Conservation (phyloP, 2,329 filamentous ascomycete species). For the Mycosphaerelloides madeirae region DNA sequence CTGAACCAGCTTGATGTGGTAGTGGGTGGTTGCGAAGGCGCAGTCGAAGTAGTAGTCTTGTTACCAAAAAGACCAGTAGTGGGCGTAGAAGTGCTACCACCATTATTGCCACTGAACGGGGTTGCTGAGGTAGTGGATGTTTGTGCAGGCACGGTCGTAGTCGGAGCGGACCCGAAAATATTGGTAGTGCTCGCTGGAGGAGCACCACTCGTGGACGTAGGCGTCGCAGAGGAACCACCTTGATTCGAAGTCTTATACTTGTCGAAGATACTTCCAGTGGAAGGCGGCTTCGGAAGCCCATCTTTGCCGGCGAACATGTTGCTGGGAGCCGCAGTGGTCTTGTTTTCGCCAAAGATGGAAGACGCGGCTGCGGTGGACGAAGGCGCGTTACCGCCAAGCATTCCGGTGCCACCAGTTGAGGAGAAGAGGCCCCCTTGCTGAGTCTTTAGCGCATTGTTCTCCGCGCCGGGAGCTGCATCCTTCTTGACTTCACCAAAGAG, state of each 20-base stretch:
- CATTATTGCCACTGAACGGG: not conserved
- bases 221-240: not conserved
- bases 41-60: not conserved
- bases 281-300: not conserved
- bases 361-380: conserved; percentile 1
- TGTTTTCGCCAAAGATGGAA: not conserved
- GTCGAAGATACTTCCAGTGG: not conserved
- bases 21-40: not conserved
- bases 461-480: conserved; percentile 2
- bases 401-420: conserved; percentile 5
- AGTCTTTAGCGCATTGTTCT: conserved; percentile 4
- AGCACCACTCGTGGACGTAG: not conserved
- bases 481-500: conserved; percentile 4
- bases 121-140: not conserved
- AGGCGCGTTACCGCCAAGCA: conserved; percentile 6
- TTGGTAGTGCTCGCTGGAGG: not conserved
- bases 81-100: not conserved
- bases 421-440: conserved; percentile 1
- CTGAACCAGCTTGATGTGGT: conserved; percentile 9
- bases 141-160: too few relatives aligned
- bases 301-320: conserved; percentile 1
- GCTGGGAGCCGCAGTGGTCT: not conserved
- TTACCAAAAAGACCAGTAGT: conserved; percentile 4
- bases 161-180: too few relatives aligned
- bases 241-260: not conserved